Percentiles rank a stretch among this genome's conserved stretches.
phyloP scores from a whole-genome alignment of 2,329 filamentous ascomycete species.

The Botrytis pseudocinerea region DNA sequence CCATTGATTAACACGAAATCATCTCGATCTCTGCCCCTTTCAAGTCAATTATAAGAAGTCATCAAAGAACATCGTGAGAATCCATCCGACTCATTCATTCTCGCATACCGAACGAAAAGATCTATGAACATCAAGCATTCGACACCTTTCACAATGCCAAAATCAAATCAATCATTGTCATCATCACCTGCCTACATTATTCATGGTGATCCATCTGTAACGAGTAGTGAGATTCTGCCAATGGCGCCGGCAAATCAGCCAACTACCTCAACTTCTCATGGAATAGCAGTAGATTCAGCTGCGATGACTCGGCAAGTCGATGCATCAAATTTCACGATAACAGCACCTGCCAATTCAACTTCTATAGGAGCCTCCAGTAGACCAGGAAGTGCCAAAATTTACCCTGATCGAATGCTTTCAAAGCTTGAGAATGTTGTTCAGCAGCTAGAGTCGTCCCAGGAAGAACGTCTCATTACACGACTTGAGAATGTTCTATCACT shows the following conservation, averaged over 20 bases:
- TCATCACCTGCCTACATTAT: constrained; percentile 12
- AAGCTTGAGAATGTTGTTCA: constrained; percentile 8
- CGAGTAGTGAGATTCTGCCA: not conserved
- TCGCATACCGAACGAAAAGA: not conserved
- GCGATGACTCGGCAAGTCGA: not conserved
- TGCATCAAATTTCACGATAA: not conserved
- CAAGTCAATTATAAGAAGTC: not conserved
- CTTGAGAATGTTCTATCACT: constrained; percentile 3
- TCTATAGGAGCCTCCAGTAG: not conserved
- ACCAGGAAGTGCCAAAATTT: not conserved
- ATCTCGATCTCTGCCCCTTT: not conserved
- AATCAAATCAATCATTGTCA: not conserved
- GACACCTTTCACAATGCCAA: not conserved
- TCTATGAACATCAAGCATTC: not conserved
- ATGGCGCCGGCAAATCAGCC: not conserved
- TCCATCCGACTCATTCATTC: not conserved
- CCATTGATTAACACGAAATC: not conserved
- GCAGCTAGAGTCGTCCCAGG: constrained; percentile 1
- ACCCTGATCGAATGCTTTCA: not conserved
- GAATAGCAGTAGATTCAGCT: not conserved
- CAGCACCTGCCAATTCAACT: not conserved
- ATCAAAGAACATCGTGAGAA: not conserved
- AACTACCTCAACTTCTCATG: not conserved
- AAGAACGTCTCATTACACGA: constrained; percentile 9
- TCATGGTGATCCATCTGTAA: not conserved